These are phyloP conservation scores for Diaporthe humulicola DNA, from an alignment of 2,329 filamentous ascomycete species.

Conservation along the genomic window DNA sequence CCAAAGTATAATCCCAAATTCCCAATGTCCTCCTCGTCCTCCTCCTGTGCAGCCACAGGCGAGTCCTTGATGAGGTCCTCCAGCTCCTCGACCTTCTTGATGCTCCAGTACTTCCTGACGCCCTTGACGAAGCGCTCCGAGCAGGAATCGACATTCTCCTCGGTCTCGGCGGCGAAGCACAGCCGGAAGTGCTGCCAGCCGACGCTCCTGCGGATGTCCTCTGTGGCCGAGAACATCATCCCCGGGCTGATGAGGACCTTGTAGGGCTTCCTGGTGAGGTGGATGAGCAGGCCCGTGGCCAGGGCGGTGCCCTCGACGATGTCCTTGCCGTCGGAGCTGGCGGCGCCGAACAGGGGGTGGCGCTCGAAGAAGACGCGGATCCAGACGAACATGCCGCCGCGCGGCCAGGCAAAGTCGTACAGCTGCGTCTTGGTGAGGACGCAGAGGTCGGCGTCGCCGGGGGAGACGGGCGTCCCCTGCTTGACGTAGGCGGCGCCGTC, in stretches of 20 bases:
- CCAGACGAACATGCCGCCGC: constrained; percentile 95
- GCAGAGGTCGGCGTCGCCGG: constrained; percentile 74
- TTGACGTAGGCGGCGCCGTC: constrained; percentile 75
- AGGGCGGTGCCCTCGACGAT: constrained; percentile 69
- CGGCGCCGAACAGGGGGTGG: constrained; percentile 75
- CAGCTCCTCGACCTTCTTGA: constrained; percentile 76
- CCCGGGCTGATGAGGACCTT: constrained; percentile 80
- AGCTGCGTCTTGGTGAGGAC: constrained; percentile 81
- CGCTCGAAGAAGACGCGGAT: constrained; percentile 77
- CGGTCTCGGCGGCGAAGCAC: constrained; percentile 88
- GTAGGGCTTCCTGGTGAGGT: constrained; percentile 77
- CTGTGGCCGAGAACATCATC: constrained; percentile 77
- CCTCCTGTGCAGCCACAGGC: constrained; percentile 38
- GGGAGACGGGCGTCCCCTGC: constrained; percentile 63
- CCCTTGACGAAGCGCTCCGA: constrained; percentile 76
- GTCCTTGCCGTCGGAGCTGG: constrained; percentile 47
- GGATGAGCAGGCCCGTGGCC: constrained; percentile 76
- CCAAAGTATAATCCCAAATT: constrained; percentile 50
- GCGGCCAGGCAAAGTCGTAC: constrained; percentile 83
- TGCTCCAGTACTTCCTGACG: constrained; percentile 81
- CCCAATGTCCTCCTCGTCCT: constrained; percentile 41
- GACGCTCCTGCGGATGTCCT: constrained; percentile 66
- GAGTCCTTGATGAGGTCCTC: constrained; percentile 69
- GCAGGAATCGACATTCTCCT: constrained; percentile 74
- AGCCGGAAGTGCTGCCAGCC: constrained; percentile 82